phyloP scores from a whole-genome alignment of 2,329 filamentous ascomycete species.

The Acrocalymma vagum region DNA sequence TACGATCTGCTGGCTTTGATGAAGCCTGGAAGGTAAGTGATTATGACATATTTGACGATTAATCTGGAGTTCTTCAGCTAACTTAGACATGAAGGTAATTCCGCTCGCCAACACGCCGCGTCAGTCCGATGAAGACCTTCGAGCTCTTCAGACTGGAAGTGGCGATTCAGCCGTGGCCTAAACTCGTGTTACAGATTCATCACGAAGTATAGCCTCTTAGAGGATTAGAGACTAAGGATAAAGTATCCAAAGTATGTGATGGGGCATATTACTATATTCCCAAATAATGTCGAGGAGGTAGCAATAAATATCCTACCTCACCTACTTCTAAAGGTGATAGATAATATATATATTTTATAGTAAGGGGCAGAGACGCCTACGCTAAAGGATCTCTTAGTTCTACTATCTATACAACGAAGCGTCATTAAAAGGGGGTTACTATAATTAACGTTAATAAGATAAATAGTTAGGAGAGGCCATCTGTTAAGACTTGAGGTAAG shows the following conservation, averaged over 20 bases:
- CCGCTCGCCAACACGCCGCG: too few species aligned
- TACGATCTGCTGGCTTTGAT: too few species aligned
- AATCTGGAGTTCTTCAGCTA: too few species aligned
- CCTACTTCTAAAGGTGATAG: slow-evolving; percentile 5
- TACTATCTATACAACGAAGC: slow-evolving; percentile 1
- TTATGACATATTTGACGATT: too few species aligned
- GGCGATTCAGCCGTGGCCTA: too few species aligned
- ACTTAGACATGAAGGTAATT: too few species aligned
- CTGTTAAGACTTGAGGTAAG: too few species aligned
- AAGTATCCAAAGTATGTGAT: slow-evolving; percentile 9
- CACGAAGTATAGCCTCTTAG: slow-evolving; percentile 5
- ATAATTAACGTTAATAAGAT: slow-evolving; percentile 2
- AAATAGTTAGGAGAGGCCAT: too few species aligned
- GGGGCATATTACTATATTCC: slow-evolving; percentile 9
- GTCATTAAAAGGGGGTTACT: slow-evolving; percentile 1
- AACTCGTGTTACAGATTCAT: slow-evolving; percentile 10
- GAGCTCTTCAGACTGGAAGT: too few species aligned
- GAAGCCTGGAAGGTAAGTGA: too few species aligned
- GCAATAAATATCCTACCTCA: slow-evolving; percentile 8
- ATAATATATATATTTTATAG: slow-evolving; percentile 4
- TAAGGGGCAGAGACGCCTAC: slow-evolving; percentile 2
- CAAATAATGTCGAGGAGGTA: slow-evolving; percentile 5
- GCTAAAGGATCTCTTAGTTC: slow-evolving; percentile 4
- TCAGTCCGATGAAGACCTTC: too few species aligned
- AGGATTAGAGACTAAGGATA: not conserved